These are phyloP conservation scores for Phytophthora lateralis DNA, from an alignment of 352 stramenopile species.

Conservation along the genomic window DNA sequence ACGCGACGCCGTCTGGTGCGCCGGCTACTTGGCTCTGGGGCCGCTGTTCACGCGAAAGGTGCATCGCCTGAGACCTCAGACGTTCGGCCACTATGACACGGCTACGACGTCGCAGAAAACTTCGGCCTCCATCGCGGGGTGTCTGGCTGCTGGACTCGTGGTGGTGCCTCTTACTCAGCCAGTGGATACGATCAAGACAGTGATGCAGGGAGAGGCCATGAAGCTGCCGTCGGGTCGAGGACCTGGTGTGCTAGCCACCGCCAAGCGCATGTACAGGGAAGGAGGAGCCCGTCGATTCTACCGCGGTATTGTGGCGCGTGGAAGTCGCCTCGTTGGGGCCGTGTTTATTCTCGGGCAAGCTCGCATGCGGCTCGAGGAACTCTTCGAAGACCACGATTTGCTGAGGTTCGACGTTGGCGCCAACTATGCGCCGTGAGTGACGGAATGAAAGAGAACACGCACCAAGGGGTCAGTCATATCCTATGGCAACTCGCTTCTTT, in stretches of 20 bases:
- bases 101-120: slow-evolving; percentile 64
- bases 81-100: slow-evolving; percentile 57
- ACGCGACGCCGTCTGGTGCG: slow-evolving; percentile 77
- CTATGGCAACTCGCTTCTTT: slow-evolving; percentile 7
- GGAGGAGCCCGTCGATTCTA: slow-evolving; percentile 68
- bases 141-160: slow-evolving; percentile 66
- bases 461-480: slow-evolving; percentile 1
- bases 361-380: slow-evolving; percentile 65
- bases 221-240: slow-evolving; percentile 37
- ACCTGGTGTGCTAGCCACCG: slow-evolving; percentile 40
- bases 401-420: slow-evolving; percentile 28
- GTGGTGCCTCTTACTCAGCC: slow-evolving; percentile 79
- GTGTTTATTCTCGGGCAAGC: slow-evolving; percentile 85
- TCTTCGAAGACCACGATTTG: slow-evolving; percentile 67
- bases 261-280: slow-evolving; percentile 48
- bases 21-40: slow-evolving; percentile 74
- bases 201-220: slow-evolving; percentile 84
- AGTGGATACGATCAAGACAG: slow-evolving; percentile 83
- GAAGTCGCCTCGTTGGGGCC: slow-evolving; percentile 68
- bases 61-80: slow-evolving; percentile 50
- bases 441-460: slow-evolving; percentile 11
- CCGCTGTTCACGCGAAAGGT: slow-evolving; percentile 70
- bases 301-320: slow-evolving; percentile 68
- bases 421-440: slow-evolving; percentile 23
- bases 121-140: slow-evolving; percentile 63